phyloP scores from a whole-genome alignment of 2,329 filamentous ascomycete species.

The Pochonia chlamydosporia region DNA sequence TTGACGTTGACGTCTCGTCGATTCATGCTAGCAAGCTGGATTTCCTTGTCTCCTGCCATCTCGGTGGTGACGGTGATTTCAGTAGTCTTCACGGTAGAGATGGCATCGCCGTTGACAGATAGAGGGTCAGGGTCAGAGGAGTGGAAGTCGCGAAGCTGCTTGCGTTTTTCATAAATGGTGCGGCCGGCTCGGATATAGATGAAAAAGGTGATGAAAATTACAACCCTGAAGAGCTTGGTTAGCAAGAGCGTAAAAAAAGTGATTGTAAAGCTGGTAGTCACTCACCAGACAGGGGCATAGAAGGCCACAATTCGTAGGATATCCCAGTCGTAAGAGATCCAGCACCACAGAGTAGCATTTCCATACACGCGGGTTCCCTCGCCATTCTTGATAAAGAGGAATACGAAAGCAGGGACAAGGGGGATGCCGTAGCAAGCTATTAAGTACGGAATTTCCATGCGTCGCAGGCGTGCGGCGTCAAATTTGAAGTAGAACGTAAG shows the following conservation, averaged over 20 bases:
- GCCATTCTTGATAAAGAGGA: conserved; percentile 55
- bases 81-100: conserved; percentile 49
- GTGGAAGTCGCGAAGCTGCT: conserved; percentile 51
- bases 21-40: conserved; percentile 19
- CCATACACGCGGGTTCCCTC: conserved; percentile 60
- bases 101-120: conserved; percentile 35
- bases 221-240: conserved; percentile 38
- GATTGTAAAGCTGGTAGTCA: neutral
- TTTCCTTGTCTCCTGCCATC: conserved; percentile 14
- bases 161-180: conserved; percentile 62
- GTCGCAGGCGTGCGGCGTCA: conserved; percentile 55
- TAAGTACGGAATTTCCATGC: conserved; percentile 66
- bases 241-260: neutral
- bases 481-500: conserved; percentile 74
- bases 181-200: conserved; percentile 63
- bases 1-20: conserved; percentile 12
- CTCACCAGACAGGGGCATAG: conserved; percentile 66
- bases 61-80: conserved; percentile 60
- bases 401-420: conserved; percentile 61
- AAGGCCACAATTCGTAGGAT: conserved; percentile 68
- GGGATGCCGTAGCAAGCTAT: conserved; percentile 67
- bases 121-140: conserved; percentile 37
- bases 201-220: conserved; percentile 54
- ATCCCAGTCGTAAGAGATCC: conserved; percentile 63
- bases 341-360: conserved; percentile 75